phyloP scores from a whole-genome alignment of 441 rosid species.

The Breynia disticha region DNA sequence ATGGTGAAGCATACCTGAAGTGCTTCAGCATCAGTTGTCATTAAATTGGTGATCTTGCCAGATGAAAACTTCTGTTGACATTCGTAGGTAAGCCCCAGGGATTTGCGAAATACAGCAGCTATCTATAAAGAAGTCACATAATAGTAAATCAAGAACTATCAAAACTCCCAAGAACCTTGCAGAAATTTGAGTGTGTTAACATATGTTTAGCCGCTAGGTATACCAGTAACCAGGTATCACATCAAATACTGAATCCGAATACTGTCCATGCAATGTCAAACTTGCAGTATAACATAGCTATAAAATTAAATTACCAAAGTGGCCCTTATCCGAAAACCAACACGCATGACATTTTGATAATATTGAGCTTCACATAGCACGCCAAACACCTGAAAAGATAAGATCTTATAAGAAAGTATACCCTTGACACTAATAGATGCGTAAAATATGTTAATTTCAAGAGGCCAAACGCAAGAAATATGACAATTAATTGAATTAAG shows the following conservation, averaged over 20 bases:
- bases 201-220: too few species aligned
- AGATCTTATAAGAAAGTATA: constrained; percentile 19
- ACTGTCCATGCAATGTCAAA: too few species aligned
- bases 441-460: background rate
- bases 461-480: background rate
- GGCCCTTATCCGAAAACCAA: constrained; percentile 77
- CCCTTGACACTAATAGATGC: constrained; percentile 37
- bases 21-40: constrained; percentile 80
- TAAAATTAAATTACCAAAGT: constrained; percentile 43
- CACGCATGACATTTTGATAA: constrained; percentile 72
- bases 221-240: too few species aligned
- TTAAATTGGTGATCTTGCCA: constrained; percentile 91
- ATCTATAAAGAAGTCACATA: constrained; percentile 34
- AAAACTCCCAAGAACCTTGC: background rate
- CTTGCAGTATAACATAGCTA: too few species aligned
- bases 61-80: constrained; percentile 71
- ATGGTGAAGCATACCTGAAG: constrained; percentile 51
- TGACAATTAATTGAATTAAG: background rate
- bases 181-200: too few species aligned
- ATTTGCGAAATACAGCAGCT: constrained; percentile 80
- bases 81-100: constrained; percentile 73
- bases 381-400: constrained; percentile 55
- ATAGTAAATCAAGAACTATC: background rate
- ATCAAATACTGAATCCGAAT: too few species aligned
- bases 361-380: constrained; percentile 81